Conservation (phyloP, 768 basidiomycete species). For the Galerina marginata region DNA sequence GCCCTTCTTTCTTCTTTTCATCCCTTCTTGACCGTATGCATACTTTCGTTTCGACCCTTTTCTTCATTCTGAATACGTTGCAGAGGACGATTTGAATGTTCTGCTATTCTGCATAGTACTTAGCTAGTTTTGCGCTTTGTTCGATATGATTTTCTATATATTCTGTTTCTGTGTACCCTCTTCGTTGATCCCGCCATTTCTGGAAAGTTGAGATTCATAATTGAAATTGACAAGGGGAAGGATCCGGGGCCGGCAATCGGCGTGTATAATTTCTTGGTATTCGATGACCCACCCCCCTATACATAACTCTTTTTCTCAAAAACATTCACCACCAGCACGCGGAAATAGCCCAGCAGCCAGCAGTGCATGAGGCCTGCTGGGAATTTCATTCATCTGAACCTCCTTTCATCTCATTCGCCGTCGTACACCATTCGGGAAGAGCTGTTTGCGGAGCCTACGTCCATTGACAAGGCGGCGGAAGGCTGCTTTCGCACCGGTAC, state of each 20-base stretch:
- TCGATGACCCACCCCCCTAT: too few relatives aligned
- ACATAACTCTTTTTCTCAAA: too few relatives aligned
- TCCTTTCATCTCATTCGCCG: too few relatives aligned
- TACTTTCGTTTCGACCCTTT: background rate
- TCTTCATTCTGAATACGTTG: background rate
- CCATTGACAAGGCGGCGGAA: too few relatives aligned
- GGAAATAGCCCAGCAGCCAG: too few relatives aligned
- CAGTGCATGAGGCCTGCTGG: too few relatives aligned
- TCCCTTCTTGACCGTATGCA: background rate
- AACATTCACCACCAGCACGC: too few relatives aligned
- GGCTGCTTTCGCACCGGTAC: too few relatives aligned
- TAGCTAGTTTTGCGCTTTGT: conserved; percentile 3
- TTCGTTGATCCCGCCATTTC: too few relatives aligned
- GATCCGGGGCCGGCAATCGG: conserved; percentile 7
- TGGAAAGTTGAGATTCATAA: background rate
- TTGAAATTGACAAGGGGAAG: background rate
- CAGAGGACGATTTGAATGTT: conserved; percentile 10
- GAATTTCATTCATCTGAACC: too few relatives aligned
- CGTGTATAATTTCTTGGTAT: background rate
- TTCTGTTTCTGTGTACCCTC: conserved; percentile 20
- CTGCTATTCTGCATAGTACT: conserved; percentile 5
- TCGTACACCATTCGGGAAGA: too few relatives aligned
- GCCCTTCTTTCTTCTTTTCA: conserved; percentile 12
- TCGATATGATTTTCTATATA: conserved; percentile 18
- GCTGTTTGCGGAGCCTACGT: too few relatives aligned